Base-by-base conservation (phyloP, 805 yeast species). In the Starmera dryadoides region DNA sequence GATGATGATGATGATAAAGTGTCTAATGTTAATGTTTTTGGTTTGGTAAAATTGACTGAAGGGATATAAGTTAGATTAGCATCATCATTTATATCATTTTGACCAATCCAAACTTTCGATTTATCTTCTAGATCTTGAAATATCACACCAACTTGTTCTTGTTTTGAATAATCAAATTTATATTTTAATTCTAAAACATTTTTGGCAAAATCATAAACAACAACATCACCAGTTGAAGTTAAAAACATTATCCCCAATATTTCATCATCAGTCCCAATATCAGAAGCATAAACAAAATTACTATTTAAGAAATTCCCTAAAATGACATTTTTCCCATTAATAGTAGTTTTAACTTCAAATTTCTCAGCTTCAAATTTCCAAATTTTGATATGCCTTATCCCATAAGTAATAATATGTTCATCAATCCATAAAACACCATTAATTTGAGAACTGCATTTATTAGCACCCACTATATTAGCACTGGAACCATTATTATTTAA, bases 371-470 rank as follows among this genome's bases (percentile, higher is more conserved):
- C 67, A 30, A 71, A 58, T 44, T 63, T 69, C 91, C 91, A 83
- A 0, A 77, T 58, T 39, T 81, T 77, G 15, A 81, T 59, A 43
- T 77, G 73, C 23, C 89, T 65, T 12, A 77, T 58, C 0, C 91
- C 91, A 34, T 69, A 58, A 0, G 87, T 79, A 4, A 79, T 58
- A 6, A 80, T 55, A 11, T 56, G 58, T 19, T 64, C 52, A 40
- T 72, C 63, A 25, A 66, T 50, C 89, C 89, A 83, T 4, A 67
- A 36, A 31, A 82, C 50, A 30, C 72, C 76, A 45, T 73, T 67
- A 6, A 83, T 68, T 10, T 68, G 64, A 0, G 84, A 71, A 1
- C 83, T 75, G 52, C 88, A 82, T 48, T 75, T 68, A 57, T 82
- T 82, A 29, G 77, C 71, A 0, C 79, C 75, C 17, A 58, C 53